Conservation (phyloP, 371 early-diverging fungal species). For the Cokeromyces recurvatus region DNA sequence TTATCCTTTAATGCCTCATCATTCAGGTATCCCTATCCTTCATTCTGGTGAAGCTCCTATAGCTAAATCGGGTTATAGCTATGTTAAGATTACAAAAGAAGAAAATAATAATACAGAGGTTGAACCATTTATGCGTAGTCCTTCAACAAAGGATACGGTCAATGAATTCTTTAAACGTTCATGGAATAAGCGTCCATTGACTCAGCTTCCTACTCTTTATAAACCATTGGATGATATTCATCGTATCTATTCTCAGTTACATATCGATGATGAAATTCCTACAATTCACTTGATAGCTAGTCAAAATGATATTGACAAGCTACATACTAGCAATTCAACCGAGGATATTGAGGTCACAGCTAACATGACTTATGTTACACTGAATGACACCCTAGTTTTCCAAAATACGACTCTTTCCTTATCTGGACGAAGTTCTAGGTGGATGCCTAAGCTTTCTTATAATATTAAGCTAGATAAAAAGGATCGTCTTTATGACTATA, state of each 20-base stretch:
- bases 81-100: slow-evolving; percentile 7
- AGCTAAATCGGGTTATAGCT: slow-evolving; percentile 15
- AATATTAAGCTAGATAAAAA: slow-evolving; percentile 18
- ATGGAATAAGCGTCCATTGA: slow-evolving; percentile 13
- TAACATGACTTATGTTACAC: slow-evolving; percentile 14
- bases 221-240: slow-evolving; percentile 12
- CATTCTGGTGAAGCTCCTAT: slow-evolving; percentile 19
- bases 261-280: slow-evolving; percentile 20
- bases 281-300: slow-evolving; percentile 14
- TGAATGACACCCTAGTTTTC: slow-evolving; percentile 2
- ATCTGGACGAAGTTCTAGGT: slow-evolving; percentile 26
- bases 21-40: not conserved
- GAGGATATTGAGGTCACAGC: slow-evolving; percentile 2
- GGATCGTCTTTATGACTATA: slow-evolving; percentile 18
- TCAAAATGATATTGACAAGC: slow-evolving; percentile 5
- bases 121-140: slow-evolving; percentile 14
- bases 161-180: slow-evolving; percentile 24
- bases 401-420: slow-evolving; percentile 12
- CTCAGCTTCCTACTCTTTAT: slow-evolving; percentile 8
- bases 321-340: slow-evolving; percentile 5
- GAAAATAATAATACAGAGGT: slow-evolving; percentile 3
- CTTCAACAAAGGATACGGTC: slow-evolving; percentile 3
- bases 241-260: slow-evolving; percentile 16
- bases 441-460: slow-evolving; percentile 23
- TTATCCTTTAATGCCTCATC: slow-evolving; percentile 3